Base-by-base conservation (phyloP, 2,329 filamentous ascomycete species). In the Blastomyces parvus region DNA sequence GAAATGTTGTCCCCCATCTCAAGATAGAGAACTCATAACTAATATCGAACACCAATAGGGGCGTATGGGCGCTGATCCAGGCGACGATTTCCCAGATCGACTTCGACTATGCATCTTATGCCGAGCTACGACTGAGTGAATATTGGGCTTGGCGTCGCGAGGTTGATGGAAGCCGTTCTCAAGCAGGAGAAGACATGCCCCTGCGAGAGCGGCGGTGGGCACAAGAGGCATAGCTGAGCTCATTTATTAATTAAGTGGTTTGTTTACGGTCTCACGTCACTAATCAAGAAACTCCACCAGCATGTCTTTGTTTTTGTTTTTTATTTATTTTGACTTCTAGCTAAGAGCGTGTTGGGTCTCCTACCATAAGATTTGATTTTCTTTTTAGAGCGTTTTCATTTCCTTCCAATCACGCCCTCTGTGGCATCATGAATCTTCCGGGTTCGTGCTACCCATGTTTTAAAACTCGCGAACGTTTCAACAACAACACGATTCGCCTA, bases 21-120 rank as follows among this genome's bases (percentile, higher is more conserved):
- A 22, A 44, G 44, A 36, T 14, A 7, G n/a, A 25, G 7, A 50
- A 5, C 25, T 13, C 27, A 46, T 30, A 25, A 22, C 52, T 62
- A 38, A 55, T 19, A n/a, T n/a, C 42, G 17, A 40, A 44, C 13
- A 17, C 33, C 13, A 44, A 64, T 74, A 91, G 88, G 92, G 94
- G 94, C 30, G 91, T 97, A 64, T 99, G 94, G 94, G 89, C 91
- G 8, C 80, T 95, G 66, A 97, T 99, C 67, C 94, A 99, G 79
- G 89, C 92, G 2, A 89, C 86, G 62, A 97, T 99, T 68, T 96
- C 90, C 13, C 85, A 93, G 67, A 99, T 99, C 70, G 90, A 97
- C 73, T 99, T 99, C 72, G 92, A 99, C 77, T 99, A 99, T 74
- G 90, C 91, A 53, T 85, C 84, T 9, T 99, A 97, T 74, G 93